Conservation (phyloP, 352 stramenopile genomes). For the Aphanomyces astaci region DNA sequence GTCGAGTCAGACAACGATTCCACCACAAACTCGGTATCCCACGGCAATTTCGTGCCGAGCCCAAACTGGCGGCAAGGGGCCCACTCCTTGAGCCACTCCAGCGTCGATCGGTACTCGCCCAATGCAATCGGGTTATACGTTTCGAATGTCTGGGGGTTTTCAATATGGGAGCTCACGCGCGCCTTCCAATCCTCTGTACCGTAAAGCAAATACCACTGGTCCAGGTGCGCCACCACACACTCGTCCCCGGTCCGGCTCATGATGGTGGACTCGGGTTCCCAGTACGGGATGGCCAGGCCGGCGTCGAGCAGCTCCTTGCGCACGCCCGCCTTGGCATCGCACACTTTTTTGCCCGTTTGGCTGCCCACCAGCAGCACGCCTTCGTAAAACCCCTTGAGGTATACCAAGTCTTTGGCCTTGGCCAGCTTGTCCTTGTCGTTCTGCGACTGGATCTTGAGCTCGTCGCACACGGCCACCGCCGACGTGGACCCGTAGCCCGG, state of each 20-base stretch:
- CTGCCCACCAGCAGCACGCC: conserved; percentile 97
- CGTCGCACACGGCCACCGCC: conserved; percentile 93
- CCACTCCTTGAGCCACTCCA: conserved; percentile 99
- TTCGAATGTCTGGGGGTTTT: conserved; percentile 87
- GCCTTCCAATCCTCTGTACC: conserved; percentile 97
- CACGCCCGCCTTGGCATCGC: conserved; percentile 96
- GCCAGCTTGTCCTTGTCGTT: conserved; percentile 99
- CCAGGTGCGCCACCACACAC: conserved; percentile 98
- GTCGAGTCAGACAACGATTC: conserved; percentile 99
- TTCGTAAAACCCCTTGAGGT: conserved; percentile 99
- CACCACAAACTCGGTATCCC: conserved; percentile 98
- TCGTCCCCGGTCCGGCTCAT: conserved; percentile 97
- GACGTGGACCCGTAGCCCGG: conserved; percentile 95
- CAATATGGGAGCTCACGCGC: conserved; percentile 92
- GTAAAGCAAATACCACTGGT: conserved; percentile 99
- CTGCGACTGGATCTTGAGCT: conserved; percentile 97
- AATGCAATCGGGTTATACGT: conserved; percentile 91
- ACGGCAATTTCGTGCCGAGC: conserved; percentile 94
- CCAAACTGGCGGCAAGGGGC: conserved; percentile 97
- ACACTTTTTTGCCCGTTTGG: conserved; percentile 94
- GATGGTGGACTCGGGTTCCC: conserved; percentile 97
- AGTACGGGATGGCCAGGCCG: conserved; percentile 95
- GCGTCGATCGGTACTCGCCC: conserved; percentile 94
- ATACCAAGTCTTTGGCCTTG: conserved; percentile 97
- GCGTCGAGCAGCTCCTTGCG: conserved; percentile 94